These are phyloP conservation scores for Metschnikowia lachancei DNA, from an alignment of 805 yeast species.

Conservation along the genomic window DNA sequence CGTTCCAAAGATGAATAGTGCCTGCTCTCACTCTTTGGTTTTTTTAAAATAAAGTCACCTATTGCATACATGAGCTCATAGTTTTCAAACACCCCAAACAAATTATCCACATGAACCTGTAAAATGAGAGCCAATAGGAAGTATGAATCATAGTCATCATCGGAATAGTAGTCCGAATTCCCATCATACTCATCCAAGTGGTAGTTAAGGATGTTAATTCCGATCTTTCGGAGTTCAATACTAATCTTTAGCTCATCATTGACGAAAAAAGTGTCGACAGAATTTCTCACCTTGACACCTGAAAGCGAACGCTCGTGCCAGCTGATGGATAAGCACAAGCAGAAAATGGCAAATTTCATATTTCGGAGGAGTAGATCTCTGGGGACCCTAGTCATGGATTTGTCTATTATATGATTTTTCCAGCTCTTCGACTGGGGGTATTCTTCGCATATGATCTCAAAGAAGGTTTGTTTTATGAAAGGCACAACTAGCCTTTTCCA, in stretches of 20 bases:
- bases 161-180: constrained; percentile 17
- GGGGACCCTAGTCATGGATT: constrained; percentile 7
- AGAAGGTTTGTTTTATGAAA: constrained; percentile 27
- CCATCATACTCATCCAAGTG: constrained; percentile 43
- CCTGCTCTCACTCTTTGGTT: constrained; percentile 18
- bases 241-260: constrained; percentile 29
- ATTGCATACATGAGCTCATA: constrained; percentile 40
- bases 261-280: constrained; percentile 18
- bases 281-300: constrained; percentile 12
- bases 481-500: constrained; percentile 33
- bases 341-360: constrained; percentile 16
- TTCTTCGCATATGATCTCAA: constrained; percentile 31
- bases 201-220: constrained; percentile 34
- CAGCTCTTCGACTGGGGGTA: constrained; percentile 15
- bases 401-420: constrained; percentile 13
- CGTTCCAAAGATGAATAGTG: constrained; percentile 22
- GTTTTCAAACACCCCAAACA: constrained; percentile 42
- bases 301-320: constrained; percentile 13
- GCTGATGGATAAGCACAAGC: constrained; percentile 17
- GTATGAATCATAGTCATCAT: constrained; percentile 30
- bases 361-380: constrained; percentile 13
- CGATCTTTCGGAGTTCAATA: constrained; percentile 36
- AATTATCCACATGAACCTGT: constrained; percentile 38
- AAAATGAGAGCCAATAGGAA: constrained; percentile 37
- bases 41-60: constrained; percentile 33